Evolutionary conservation across 164 flowering plant genomes (phyloP).

Genomic region (grape (Vitis vinifera)): ASM3070453v1 NC_081819.1:22936001-22936500

Average conservation of each 20-base stretch:
- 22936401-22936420: slow-evolving; percentile 36
- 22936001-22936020: too few relatives aligned
- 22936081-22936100: too few relatives aligned
- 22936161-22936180: slow-evolving; percentile 82
- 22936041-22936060: too few relatives aligned
- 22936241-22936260: slow-evolving; percentile 15
- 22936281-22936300: slow-evolving; percentile 43
- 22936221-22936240: slow-evolving; percentile 37
- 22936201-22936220: slow-evolving; percentile 37
- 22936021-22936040: too few relatives aligned
- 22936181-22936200: slow-evolving; percentile 36
- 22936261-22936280: slow-evolving; percentile 22
- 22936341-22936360: slow-evolving; percentile 61
- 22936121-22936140: too few relatives aligned
- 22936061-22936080: too few relatives aligned
- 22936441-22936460: slow-evolving; percentile 21
- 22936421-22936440: slow-evolving; percentile 36
- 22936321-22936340: slow-evolving; percentile 45
- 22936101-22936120: too few relatives aligned
- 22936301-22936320: slow-evolving; percentile 47
- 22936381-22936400: slow-evolving; percentile 21
- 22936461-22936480: slow-evolving; percentile 44
- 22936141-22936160: slow-evolving; percentile 45
- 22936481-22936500: slow-evolving; percentile 43
- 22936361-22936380: slow-evolving; percentile 51